Evolutionary conservation across 192 early-diverging fungal genomes (phyloP), one percentile per base, ranked within the genome.

Genomic region (Thamnidium elegans): DNA sequence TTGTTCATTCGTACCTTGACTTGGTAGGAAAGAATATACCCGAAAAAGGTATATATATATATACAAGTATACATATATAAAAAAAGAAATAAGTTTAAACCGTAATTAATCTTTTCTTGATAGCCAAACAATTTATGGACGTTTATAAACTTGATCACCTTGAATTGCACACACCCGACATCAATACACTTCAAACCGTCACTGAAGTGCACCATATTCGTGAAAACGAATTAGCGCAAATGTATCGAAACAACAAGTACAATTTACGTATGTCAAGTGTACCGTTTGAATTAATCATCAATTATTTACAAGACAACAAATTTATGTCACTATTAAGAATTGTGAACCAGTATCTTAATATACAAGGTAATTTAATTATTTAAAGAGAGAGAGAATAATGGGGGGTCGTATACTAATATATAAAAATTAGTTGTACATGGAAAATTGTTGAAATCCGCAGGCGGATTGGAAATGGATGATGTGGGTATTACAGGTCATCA

Each of bases 291-390:
- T 84, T 99, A 19, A 83, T 98, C 55, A 69, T 97, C 53, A 84
- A 88, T 58, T 98, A 92, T 71, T 74, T 99, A 66, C 92, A 97
- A 75, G 94, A 98, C 65, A 94, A 94, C 79, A 87, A 91, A 54
- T 91, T 89, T 55, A 91, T 90, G 69, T 76, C 94, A 45, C 64
- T 99, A 47, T 84, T 96, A 66, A 81, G 93, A 69, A 84, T 98
- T 23, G 86, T 97, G 46, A 97, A 99, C 72, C 92, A 96, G 76
- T 86, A 96, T 59, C 55, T 98, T 21, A 87, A 89, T 61, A 95
- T 99, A 26, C 75, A 86, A 62, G 46, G 48, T 47, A 42, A 17
- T n/a, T n/a, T n/a, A n/a, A n/a, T n/a, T n/a, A n/a, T n/a, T n/a
- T n/a, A 50, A 46, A 58, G 30, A 14, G 32, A 43, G 7, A 32